phyloP scores from a whole-genome alignment of 106 monocot species.

The Allium cepa region DNA sequence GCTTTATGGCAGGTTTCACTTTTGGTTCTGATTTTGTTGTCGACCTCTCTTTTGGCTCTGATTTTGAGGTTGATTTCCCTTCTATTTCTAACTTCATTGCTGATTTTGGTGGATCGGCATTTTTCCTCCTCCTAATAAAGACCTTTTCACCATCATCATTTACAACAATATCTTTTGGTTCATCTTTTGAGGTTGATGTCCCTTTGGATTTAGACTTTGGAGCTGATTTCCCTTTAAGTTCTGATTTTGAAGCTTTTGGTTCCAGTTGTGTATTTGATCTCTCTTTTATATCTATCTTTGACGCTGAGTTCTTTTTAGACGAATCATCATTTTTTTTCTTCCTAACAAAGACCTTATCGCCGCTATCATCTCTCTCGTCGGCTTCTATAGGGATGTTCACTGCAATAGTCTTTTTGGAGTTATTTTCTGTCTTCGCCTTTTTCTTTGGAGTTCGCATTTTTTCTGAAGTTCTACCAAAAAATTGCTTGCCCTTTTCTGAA shows the following conservation, averaged over 20 bases:
- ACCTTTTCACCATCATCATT: constrained; percentile 50
- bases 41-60: too few relatives aligned
- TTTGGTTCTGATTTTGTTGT: too few relatives aligned
- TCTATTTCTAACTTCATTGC: constrained; percentile 23
- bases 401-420: constrained; percentile 17
- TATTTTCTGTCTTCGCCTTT: constrained; percentile 19
- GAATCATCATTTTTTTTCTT: constrained; percentile 33
- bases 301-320: constrained; percentile 19
- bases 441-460: constrained; percentile 4
- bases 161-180: background rate
- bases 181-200: too few relatives aligned
- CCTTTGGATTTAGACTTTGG: too few relatives aligned
- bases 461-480: constrained; percentile 26
- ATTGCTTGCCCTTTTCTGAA: constrained; percentile 14
- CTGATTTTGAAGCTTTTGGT: too few relatives aligned
- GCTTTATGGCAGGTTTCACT: too few relatives aligned
- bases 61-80: constrained; percentile 7
- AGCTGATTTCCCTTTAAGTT: too few relatives aligned
- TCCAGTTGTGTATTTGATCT: background rate
- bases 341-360: constrained; percentile 52
- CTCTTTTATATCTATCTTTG: constrained; percentile 22
- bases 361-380: constrained; percentile 23
- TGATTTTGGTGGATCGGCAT: constrained; percentile 20
- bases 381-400: constrained; percentile 17
- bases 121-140: constrained; percentile 64